Base-by-base conservation (phyloP, 371 early-diverging fungal species). In the Mortierella sp. region DNA sequence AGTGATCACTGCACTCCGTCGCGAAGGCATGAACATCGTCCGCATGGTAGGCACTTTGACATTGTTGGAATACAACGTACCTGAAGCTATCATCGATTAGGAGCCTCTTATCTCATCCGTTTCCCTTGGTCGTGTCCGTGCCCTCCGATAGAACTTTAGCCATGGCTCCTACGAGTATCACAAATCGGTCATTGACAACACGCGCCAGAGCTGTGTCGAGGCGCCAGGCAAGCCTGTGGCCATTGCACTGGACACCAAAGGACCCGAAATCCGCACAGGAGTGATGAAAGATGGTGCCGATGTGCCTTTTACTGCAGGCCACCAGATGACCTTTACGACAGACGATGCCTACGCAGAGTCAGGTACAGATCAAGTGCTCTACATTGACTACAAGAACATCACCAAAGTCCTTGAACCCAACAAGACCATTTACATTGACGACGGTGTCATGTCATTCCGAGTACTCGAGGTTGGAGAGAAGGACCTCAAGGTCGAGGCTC, bases 91-190 rank as follows among this genome's bases (percentile, higher is more conserved):
- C 34, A 34, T 7, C 34, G 34, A 34, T 7, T 7, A 34, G 10
- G 34, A 34, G 10, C 34, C 34, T 10, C 10, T 4, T 34, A 10
- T 34, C 16, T 24, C 14, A 31, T 37, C 34, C 4, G 50, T 16
- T 17, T 10, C 34, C 4, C 10, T 21, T 41, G 34, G 52, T 47
- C 6, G 12, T 24, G 48, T 29, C 21, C 57, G 17, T 28, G n/a
- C 17, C 17, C 31, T 64, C 21, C 47, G 16, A 27, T 34, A 76
- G 77, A 96, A 96, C 88, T 96, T 96, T 58, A 94, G 95, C 57
- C 96, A 96, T 82, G 96, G 96, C 53, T 81, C 90, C 39, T 92
- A 96, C 77, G 95, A 93, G 84, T 95, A 95, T 83, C 96, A 96
- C 85, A 86, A 88, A 76, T 87, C 86, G 47, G 91, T 91, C 51